Base-by-base conservation (phyloP, 1,284 basidiomycete genomes). In the Heterobasidion annosum region DNA sequence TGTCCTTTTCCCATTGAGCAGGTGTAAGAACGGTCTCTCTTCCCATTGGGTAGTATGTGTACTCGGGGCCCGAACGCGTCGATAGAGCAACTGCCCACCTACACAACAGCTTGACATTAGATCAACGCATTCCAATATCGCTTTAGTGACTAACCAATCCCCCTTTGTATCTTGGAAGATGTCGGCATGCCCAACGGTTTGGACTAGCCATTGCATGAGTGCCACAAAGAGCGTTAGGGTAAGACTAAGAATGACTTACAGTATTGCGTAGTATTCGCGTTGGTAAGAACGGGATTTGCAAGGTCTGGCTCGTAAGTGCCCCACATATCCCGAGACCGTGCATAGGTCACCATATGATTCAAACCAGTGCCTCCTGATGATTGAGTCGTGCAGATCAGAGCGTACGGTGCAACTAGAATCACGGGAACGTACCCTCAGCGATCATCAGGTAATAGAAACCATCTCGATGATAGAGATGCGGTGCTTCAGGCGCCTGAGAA, bases 331-430 rank as follows among this genome's bases (percentile, higher is more conserved):
- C 54, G 58, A 13, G 65, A 61, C n/a, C 67, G 62, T n/a, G 69
- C 66, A 25, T 64, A 65, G 15, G 67, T 69, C 32, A 63, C 67
- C 64, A 65, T 66, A 57, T 72, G 70, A 19, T 59, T 61, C 1
- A 71, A 49, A 13, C 66, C 70, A 46, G 60, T 67, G 32, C 65
- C 66, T 18, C 66, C 64, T 65, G 34, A 40, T 12, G 7, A 47
- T 40, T 52, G 10, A 33, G 48, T 32, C 25, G 10, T 13, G 4
- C 33, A 34, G 34, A 34, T 18, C 18, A 18, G 18, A 18, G 18
- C 18, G 18, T 19, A 16, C 3, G 15, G 5, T 32, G 9, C 32
- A 49, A 9, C 25, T 25, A 25, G 25, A 25, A 25, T 25, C 5
- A 33, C 9, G 12, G 37, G 37, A 40, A 40, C 37, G n/a, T 40